Conservation (phyloP, 2,329 filamentous ascomycete genomes). For the Juglanconis sp. region DNA sequence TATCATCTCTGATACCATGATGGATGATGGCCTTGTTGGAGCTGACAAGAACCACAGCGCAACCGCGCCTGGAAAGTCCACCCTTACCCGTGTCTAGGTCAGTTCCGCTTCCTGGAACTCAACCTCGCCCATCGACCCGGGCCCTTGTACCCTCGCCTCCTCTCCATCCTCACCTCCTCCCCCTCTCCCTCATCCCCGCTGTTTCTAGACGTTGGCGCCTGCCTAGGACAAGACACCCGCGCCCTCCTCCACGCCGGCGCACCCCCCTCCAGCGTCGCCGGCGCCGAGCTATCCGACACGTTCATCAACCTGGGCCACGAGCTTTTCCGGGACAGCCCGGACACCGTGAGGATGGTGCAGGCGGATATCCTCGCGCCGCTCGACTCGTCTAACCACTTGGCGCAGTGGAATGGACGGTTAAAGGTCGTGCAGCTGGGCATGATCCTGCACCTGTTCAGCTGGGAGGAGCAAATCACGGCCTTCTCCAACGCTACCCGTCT, state of each 20-base stretch:
- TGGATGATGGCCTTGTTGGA: too few relatives aligned
- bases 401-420: constrained; percentile 29
- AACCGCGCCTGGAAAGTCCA: constrained; percentile 24
- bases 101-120: constrained; percentile 40
- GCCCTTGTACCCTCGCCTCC: constrained; percentile 28
- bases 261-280: constrained; percentile 27
- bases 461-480: constrained; percentile 29
- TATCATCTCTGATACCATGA: background rate
- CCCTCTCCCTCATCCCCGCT: constrained; percentile 20
- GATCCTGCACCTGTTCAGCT: constrained; percentile 39
- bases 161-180: constrained; percentile 18
- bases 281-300: constrained; percentile 31
- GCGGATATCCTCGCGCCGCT: constrained; percentile 35
- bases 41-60: constrained; percentile 9
- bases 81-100: constrained; percentile 42
- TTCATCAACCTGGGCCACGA: constrained; percentile 40
- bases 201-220: constrained; percentile 41
- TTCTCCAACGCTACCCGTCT: constrained; percentile 27
- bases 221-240: constrained; percentile 41
- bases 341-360: constrained; percentile 21
- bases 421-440: constrained; percentile 32
- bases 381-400: constrained; percentile 22
- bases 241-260: constrained; percentile 37
- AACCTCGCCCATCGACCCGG: constrained; percentile 29
- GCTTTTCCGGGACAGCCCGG: constrained; percentile 33